A percentile compares a stretch with the other conserved stretches of the same genome.
Conservation (phyloP, 2,329 filamentous ascomycete species). For the Aspergillus brunneoviolaceus region DNA sequence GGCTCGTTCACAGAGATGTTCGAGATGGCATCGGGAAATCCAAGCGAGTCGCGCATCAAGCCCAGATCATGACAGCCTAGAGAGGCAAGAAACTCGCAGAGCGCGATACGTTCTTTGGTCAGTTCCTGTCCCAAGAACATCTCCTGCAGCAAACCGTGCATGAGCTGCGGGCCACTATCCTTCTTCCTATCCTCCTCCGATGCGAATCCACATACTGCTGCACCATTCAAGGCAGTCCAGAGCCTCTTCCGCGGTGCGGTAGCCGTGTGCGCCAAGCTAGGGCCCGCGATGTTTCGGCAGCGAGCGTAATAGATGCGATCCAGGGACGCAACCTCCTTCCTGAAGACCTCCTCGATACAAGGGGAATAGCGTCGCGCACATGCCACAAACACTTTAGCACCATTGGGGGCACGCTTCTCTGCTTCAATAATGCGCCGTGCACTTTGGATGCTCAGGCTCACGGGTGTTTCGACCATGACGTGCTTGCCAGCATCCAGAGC, state of each 20-base stretch:
- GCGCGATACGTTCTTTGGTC: slow-evolving; percentile 28
- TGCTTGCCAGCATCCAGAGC: slow-evolving; percentile 57
- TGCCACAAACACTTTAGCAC: slow-evolving; percentile 56
- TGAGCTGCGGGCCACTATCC: slow-evolving; percentile 6
- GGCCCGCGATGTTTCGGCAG: slow-evolving; percentile 54
- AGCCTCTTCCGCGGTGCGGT: slow-evolving; percentile 10
- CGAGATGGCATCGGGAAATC: slow-evolving; percentile 48
- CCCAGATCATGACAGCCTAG: slow-evolving; percentile 57
- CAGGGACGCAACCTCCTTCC: slow-evolving; percentile 53
- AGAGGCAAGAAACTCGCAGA: slow-evolving; percentile 48
- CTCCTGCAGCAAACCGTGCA: slow-evolving; percentile 26
- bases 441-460: slow-evolving; percentile 51
- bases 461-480: slow-evolving; percentile 61
- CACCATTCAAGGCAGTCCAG: background rate
- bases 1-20: slow-evolving; percentile 47
- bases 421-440: slow-evolving; percentile 52
- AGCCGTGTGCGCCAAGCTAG: slow-evolving; percentile 41
- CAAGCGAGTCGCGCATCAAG: slow-evolving; percentile 55
- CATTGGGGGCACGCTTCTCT: slow-evolving; percentile 42
- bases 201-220: background rate
- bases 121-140: slow-evolving; percentile 31
- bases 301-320: slow-evolving; percentile 57
- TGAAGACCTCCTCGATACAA: slow-evolving; percentile 54
- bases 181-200: background rate
- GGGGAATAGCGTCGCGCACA: slow-evolving; percentile 63